Base-by-base conservation (phyloP, 139 green algal species). In the Monoraphidium neglectum region DNA sequence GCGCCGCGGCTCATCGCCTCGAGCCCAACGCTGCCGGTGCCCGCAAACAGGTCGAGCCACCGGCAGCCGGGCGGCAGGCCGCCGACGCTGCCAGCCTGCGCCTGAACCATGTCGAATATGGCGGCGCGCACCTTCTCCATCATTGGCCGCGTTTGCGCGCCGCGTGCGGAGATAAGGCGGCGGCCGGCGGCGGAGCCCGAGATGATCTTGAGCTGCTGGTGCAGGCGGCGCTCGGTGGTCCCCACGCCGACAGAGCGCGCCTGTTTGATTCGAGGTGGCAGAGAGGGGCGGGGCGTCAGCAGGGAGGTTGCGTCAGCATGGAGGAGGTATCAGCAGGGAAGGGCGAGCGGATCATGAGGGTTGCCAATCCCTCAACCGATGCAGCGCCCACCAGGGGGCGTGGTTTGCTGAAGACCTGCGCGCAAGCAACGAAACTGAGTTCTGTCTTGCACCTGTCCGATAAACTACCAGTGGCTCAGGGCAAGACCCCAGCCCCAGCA, bases 11-110 rank as follows among this genome's bases (percentile, higher is more conserved):
- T 94, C 36, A 93, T 65, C 2, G 88, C 92, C 86, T 91, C 86
- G 6, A 91, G 59, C 18, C 88, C 88, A 23, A 92, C 82, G 8
- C 78, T 84, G 54, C 87, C 93, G 12, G 93, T 96, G 53, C 92
- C 92, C 0, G 91, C 89, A 86, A 94, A 97, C 32, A 94, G 81
- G 80, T 97, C 93, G 38, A 97, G 84, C 93, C 93, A 97, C 71
- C 90, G 78, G 1, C 78, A 51, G 54, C 51, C 61, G 0, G 46
- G 47, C 26, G 85, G 87, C 59, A 93, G 73, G 47, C 70, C 33
- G 18, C 37, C 71, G 56, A 74, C 28, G 36, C 57, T 76, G 46
- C 82, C 88, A 3, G 82, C 80, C 57, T 88, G 69, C 0, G 74
- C 77, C 62, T 84, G 78, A 2, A 97, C 82, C 87, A 94, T 95